Base-by-base conservation (phyloP, 2,329 filamentous ascomycete genomes). In the Fusarium sp. region DNA sequence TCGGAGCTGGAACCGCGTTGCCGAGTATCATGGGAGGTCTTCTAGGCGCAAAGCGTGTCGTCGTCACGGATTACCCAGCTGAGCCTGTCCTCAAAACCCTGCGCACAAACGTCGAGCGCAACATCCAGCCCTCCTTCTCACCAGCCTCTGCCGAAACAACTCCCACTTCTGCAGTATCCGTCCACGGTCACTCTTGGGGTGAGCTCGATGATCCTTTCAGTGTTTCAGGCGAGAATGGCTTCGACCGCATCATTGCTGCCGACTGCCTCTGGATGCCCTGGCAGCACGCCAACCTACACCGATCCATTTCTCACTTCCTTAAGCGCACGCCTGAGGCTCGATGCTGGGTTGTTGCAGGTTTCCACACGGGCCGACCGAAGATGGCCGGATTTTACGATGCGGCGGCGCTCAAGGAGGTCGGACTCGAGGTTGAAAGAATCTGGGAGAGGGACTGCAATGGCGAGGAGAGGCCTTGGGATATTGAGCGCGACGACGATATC, bases 201-300 rank as follows among this genome's bases (percentile, higher is more conserved):
- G 84, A 85, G 20, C 75, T 87, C 2, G 55, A 71, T 1, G 73
- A 78, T 25, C 27, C 82, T 10, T 75, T 80, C 34, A 72, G 73
- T 61, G 27, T 69, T 55, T 46, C 71, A 45, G 56, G 73, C 62
- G 71, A 71, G 41, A 78, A 78, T 62, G 75, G 75, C 3, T 92
- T 89, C 74, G 88, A 88, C 47, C 85, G 89, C 60, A 82, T 93
- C 42, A 79, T 93, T n/a, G 89, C 88, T 0, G 89, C 90, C 66
- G 91, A 93, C 79, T 93, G 91, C 74, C 84, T 92, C 59, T 93
- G 91, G 91, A 92, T 93, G 89, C 87, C 88, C 3, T 86, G 85
- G 82, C 87, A 93, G 81, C 92, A 93, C 78, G 83, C 79, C n/a
- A 91, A 89, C 77, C 83, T 93, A 27, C 85, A 85, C 48, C 78